Evolutionary conservation across 371 early-diverging fungal species (phyloP).

Genomic region (Mortierella sp.): DNA sequence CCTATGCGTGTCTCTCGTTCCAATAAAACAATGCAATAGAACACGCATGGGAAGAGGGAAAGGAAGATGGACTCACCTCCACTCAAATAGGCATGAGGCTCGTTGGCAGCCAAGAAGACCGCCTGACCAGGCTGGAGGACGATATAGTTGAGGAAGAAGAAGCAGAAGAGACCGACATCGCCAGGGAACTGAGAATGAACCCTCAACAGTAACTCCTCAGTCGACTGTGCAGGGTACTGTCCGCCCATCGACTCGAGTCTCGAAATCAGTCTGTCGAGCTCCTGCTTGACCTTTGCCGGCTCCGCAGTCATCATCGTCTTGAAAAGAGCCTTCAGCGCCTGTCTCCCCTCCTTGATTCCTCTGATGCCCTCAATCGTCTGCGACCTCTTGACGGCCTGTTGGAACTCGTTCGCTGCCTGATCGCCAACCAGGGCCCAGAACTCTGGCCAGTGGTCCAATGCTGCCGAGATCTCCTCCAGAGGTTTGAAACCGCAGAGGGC

Average conservation of each 20-base stretch:
- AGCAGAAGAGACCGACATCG: constrained; percentile 93
- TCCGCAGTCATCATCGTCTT: constrained; percentile 76
- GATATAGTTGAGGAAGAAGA: constrained; percentile 91
- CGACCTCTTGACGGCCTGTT: constrained; percentile 31
- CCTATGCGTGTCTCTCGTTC: background rate
- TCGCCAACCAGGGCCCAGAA: constrained; percentile 76
- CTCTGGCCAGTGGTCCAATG: constrained; percentile 82
- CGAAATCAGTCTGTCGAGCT: constrained; percentile 66
- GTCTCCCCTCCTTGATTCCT: constrained; percentile 61
- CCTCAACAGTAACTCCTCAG: constrained; percentile 78
- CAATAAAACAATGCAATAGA: background rate
- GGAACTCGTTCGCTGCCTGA: constrained; percentile 29
- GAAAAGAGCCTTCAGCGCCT: constrained; percentile 78
- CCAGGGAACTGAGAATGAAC: constrained; percentile 90
- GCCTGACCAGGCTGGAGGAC: constrained; percentile 87
- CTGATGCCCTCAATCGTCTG: constrained; percentile 26
- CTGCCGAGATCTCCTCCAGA: constrained; percentile 78
- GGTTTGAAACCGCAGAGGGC: constrained; percentile 97
- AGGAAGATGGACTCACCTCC: constrained; percentile 75
- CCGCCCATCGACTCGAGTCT: constrained; percentile 51
- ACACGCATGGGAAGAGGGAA: background rate
- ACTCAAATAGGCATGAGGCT: constrained; percentile 97
- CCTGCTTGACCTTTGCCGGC: constrained; percentile 61
- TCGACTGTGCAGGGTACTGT: constrained; percentile 17
- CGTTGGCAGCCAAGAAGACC: constrained; percentile 96